Conservation (phyloP, 2,329 filamentous ascomycete genomes). For the Pseudonectria buxi region DNA sequence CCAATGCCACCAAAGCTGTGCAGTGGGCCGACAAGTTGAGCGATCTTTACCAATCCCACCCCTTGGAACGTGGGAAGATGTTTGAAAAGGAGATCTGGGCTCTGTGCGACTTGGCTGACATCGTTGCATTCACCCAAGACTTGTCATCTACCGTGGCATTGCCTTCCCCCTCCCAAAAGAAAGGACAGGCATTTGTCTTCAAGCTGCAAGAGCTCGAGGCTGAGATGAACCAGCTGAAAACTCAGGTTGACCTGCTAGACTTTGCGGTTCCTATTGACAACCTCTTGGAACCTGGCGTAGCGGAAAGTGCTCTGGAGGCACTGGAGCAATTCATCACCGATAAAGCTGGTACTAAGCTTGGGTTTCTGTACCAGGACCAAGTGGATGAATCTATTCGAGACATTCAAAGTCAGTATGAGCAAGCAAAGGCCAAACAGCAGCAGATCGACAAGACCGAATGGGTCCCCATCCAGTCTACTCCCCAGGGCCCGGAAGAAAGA, state of each 20-base stretch:
- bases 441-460: conserved; percentile 8
- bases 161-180: conserved; percentile 33
- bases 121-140: conserved; percentile 33
- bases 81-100: conserved; percentile 26
- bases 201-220: conserved; percentile 26
- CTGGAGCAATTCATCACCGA: conserved; percentile 33
- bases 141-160: conserved; percentile 27
- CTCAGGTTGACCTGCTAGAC: conserved; percentile 31
- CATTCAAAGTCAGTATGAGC: conserved; percentile 24
- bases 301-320: conserved; percentile 26
- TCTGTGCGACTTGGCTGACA: conserved; percentile 30
- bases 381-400: conserved; percentile 31
- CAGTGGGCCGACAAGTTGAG: conserved; percentile 36
- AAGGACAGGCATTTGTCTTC: conserved; percentile 31
- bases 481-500: conserved; percentile 13
- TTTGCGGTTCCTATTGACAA: conserved; percentile 36
- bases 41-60: conserved; percentile 28
- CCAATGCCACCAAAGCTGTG: conserved; percentile 26
- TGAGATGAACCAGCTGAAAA: conserved; percentile 33
- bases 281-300: conserved; percentile 33
- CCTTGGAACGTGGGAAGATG: conserved; percentile 28
- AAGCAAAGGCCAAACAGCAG: conserved; percentile 17
- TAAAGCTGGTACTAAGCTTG: conserved; percentile 33
- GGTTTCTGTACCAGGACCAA: conserved; percentile 37
- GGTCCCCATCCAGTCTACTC: conserved; percentile 8